Evolutionary conservation across 179 eudicot species (phyloP), one percentile per base, ranked within the genome.

Genomic region (Spinacia oleracea): DNA sequence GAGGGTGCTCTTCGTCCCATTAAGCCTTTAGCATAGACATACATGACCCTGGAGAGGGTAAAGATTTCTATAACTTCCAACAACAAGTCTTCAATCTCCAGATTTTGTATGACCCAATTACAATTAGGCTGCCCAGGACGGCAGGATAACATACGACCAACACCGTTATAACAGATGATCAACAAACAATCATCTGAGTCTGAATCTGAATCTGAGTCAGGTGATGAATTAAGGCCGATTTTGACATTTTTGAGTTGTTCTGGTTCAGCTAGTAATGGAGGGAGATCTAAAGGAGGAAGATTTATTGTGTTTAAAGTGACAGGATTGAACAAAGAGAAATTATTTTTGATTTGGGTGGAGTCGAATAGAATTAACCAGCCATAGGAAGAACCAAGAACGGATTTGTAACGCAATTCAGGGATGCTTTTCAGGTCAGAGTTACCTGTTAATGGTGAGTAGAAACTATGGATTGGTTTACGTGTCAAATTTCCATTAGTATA

Each of bases 281-380:
- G 74, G 14, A 70, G 73, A 70, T 20, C 18, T 2, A 42, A 4
- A n/a, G 59, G 40, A 71, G 74, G 74, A 6, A 16, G 9, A 27
- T 46, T 0, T 46, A 46, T 2, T 15, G 51, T 9, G 4, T 46
- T 12, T 0, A 2, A 46, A 4, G 38, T 48, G 1, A 48, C 59
- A 4, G 16, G 59, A 48, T 71, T 48, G 11, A 4, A 71, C 18
- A 71, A 18, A 29, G 74, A 71, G 42, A 71, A 45, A 6, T 5
- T 48, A 8, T 35, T 70, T 11, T 16, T 3, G 9, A n/a, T n/a
- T 43, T 12, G 20, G 7, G 1, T 65, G 20, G 31, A 51, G 9
- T 42, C 73, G 5, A 29, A 32, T 5, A 70, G 32, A n/a, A 70
- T 9, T 10, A 70, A 45, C 73, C 73, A 70, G 18, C 55, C 73